phyloP scores from a whole-genome alignment of 164 flowering plant genomes.

The Litsea cubeba region DNA sequence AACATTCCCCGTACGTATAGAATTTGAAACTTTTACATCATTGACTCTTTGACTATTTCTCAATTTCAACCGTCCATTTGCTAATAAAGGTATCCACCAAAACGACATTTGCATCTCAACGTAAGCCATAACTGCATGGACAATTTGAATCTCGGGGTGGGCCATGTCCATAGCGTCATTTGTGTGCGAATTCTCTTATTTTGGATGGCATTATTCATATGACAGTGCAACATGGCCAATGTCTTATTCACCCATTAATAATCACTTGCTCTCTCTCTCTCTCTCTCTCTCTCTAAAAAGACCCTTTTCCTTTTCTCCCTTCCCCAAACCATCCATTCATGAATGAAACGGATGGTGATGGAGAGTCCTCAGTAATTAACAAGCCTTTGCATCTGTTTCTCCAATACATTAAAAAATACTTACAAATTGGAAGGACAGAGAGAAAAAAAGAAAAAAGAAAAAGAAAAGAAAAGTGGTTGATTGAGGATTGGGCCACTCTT shows the following conservation, averaged over 20 bases:
- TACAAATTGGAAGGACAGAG: background rate
- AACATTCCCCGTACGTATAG: too few relatives aligned
- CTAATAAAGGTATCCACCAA: too few relatives aligned
- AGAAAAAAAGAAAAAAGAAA: background rate
- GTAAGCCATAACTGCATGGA: background rate
- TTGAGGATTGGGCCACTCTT: slow-evolving; percentile 11
- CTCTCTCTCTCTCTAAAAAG: slow-evolving; percentile 12
- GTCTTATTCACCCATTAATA: slow-evolving; percentile 23
- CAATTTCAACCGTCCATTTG: too few relatives aligned
- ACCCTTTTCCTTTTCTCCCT: slow-evolving; percentile 24
- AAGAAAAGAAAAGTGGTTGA: background rate
- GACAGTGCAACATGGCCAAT: slow-evolving; percentile 15
- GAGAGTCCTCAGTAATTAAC: slow-evolving; percentile 16
- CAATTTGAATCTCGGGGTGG: background rate
- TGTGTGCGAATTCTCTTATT: background rate
- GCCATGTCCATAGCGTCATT: background rate
- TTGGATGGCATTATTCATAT: background rate
- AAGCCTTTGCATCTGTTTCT: slow-evolving; percentile 2
- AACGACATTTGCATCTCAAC: background rate
- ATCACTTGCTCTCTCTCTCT: slow-evolving; percentile 20
- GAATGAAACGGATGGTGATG: slow-evolving; percentile 18
- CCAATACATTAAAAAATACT: background rate
- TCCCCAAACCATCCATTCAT: slow-evolving; percentile 11
- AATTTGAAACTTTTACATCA: too few relatives aligned
- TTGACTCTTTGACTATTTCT: too few relatives aligned